Conservation (phyloP, 2,329 filamentous ascomycete genomes). For the Scytalidium lignicola region DNA sequence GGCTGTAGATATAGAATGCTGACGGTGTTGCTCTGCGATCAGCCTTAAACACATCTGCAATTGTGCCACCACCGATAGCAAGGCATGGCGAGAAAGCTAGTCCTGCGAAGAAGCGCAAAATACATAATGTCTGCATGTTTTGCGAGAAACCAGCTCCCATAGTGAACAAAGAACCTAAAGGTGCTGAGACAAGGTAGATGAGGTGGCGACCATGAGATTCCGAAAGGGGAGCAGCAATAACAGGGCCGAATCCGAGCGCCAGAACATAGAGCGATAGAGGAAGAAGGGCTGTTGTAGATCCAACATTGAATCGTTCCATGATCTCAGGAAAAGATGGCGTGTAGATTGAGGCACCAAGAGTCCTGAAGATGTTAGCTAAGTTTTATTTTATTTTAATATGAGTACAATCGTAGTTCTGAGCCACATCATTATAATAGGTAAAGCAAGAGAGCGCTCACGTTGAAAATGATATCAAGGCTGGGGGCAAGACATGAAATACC, state of each 20-base stretch:
- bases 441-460: constrained; percentile 17
- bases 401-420: no score
- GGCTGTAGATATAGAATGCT: constrained; percentile 43
- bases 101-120: constrained; percentile 43
- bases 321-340: constrained; percentile 41
- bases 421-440: no score
- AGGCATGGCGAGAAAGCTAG: constrained; percentile 41
- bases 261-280: constrained; percentile 54
- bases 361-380: constrained; percentile 17
- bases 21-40: constrained; percentile 38
- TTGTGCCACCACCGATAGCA: constrained; percentile 43
- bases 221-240: constrained; percentile 55
- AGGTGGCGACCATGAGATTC: constrained; percentile 51
- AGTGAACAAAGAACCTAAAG: constrained; percentile 52
- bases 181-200: constrained; percentile 37
- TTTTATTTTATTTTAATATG: no score
- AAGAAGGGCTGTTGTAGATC: constrained; percentile 56
- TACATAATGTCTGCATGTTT: constrained; percentile 37
- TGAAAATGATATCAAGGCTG: constrained; percentile 19
- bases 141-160: constrained; percentile 59
- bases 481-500: constrained; percentile 14
- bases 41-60: constrained; percentile 43
- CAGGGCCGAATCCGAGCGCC: constrained; percentile 56
- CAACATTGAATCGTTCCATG: constrained; percentile 37
- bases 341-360: constrained; percentile 43